Base-by-base conservation (phyloP, 139 green algal species). In the Micromonas pusilla region DNA sequence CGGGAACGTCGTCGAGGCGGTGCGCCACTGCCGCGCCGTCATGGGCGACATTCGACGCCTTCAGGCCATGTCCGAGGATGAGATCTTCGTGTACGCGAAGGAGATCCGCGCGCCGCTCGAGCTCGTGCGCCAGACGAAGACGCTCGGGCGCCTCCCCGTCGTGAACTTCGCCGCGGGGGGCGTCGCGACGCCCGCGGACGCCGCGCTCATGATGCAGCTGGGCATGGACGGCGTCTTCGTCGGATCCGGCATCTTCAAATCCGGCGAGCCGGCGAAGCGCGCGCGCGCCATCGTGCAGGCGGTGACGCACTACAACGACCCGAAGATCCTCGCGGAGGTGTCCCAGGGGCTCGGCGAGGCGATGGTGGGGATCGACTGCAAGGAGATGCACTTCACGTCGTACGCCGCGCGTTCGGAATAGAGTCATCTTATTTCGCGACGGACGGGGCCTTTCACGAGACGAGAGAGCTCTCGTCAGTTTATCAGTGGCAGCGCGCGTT, bases 101-200 rank as follows among this genome's bases (percentile, higher is more conserved):
- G 86, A 88, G 76, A 95, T 98, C 76, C 87, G 95, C 31, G 94
- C 92, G 0, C 90, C 95, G 19, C 81, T 97, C 19, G 96, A 99
- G 79, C 87, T 99, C 36, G 91, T 99, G 26, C 83, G 90, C 37
- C 89, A 96, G 89, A 92, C 86, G 66, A 95, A 94, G 88, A 82
- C 88, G 73, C 85, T 97, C 37, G 92, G 92, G 26, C 88, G 94
- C 72, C 87, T 99, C 73, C 95, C 95, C 0, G 96, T 99, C 0
- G 96, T 99, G 30, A 99, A 99, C 90, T 99, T 99, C 87, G 95
- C 96, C n/a, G 96, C 96, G 5, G 96, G 96, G 36, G 96, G 95
- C 65, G 95, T 99, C 32, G 91, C 96, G 37, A 99, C 96, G 3
- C 96, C 96, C n/a, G 96, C 96, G 13, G 96, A 99, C 81, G 96